Base-by-base conservation (phyloP, 2,329 filamentous ascomycete genomes). In the Fusarium euwallaceae region DNA sequence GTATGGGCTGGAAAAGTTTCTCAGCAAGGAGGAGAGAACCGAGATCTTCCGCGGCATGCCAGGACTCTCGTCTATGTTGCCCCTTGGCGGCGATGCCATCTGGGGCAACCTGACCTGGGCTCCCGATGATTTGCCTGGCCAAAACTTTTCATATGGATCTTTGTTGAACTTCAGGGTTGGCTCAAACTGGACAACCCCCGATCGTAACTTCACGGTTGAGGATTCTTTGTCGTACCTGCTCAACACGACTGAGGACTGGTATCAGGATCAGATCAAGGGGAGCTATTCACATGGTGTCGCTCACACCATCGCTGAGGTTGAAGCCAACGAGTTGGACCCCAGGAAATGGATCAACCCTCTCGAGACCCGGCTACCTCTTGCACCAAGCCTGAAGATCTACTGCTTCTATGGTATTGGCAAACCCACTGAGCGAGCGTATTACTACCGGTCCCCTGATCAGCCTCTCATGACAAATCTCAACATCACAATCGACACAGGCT, bases 391-490 rank as follows among this genome's bases (percentile, higher is more conserved):
- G 79, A 98, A 98, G 82, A 94, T 99, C 14, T 98, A 95, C 84
- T 98, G 97, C 84, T 98, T 99, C 86, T 98, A 99, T 81, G 97
- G 94, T 22, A 91, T 98, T 5, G 96, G 96, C 4, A 99, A 98
- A 82, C 93, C 94, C 4, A 98, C 96, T 0, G 96, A 99, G 83
- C 91, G 96, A 66, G 92, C 92, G 17, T 99, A 98, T 82, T 99
- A 94, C 82, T 99, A 99, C 84, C 92, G 93, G 36, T 81, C 86
- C 1, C 87, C 90, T 0, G 94, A 96, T 55, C 85, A 87, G 12
- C 91, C 94, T 10, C 84, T 88, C 0, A 78, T 90, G n/a, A 91
- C 91, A 8, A 91, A 89, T 20, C 86, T 95, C 20, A 95, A 95
- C 78, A 90, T 95, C 75, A 94, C 92, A 3, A 93, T 94, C 43